Evolutionary conservation across 1,284 basidiomycete genomes (phyloP).

Genomic region (Porogramme epimiltina): DNA sequence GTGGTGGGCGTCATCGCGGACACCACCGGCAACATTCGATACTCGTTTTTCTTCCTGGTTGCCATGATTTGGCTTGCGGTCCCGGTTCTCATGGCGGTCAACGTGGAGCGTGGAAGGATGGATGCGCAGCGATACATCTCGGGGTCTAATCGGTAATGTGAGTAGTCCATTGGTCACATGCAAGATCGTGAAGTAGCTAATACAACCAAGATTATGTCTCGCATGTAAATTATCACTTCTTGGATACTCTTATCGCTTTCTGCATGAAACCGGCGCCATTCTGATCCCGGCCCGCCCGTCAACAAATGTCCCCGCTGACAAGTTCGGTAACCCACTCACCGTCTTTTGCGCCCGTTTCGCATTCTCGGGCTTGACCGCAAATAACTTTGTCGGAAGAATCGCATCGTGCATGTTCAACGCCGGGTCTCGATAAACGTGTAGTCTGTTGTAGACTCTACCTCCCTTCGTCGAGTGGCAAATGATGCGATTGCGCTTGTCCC

Average conservation of each 20-base stretch:
- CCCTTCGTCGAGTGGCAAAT: background rate
- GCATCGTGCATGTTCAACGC: background rate
- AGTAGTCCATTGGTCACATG: background rate
- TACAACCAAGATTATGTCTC: background rate
- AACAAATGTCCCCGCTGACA: too few species aligned
- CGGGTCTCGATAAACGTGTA: constrained; percentile 3
- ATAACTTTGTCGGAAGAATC: background rate
- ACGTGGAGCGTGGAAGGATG: constrained; percentile 65
- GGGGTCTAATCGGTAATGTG: background rate
- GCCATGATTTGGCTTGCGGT: constrained; percentile 79
- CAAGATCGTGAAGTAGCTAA: background rate
- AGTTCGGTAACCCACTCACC: background rate
- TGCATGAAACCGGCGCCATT: too few species aligned
- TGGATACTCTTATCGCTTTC: too few species aligned
- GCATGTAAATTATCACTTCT: background rate
- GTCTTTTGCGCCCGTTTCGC: background rate
- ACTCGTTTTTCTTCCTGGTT: constrained; percentile 86
- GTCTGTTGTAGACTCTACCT: background rate
- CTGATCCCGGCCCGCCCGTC: too few species aligned
- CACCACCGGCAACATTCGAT: constrained; percentile 85
- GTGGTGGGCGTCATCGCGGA: constrained; percentile 87
- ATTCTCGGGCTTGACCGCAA: background rate
- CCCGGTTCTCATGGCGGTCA: constrained; percentile 72
- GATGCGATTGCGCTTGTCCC: background rate
- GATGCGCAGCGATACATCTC: constrained; percentile 61